Conservation (phyloP, 495 filamentous ascomycete genomes). For the Rhypophila decipiens region DNA sequence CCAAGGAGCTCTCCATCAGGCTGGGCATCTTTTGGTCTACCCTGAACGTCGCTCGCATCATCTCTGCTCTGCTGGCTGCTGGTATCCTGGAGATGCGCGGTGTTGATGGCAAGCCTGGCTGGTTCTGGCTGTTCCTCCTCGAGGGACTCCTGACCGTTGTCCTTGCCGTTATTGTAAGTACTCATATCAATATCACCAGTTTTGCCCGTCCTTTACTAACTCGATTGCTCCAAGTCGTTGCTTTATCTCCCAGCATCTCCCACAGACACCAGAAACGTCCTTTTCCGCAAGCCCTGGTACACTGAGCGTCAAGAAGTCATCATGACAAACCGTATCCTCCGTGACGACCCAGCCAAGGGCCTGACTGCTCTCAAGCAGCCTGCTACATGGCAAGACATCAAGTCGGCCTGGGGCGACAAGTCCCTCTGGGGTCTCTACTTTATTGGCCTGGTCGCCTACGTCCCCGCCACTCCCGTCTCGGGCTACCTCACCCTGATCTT, state of each 20-base stretch:
- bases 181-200: no score
- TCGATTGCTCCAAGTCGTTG: slow-evolving; percentile 14
- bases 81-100: slow-evolving; percentile 47
- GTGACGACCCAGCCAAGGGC: slow-evolving; percentile 57
- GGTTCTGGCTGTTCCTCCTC: slow-evolving; percentile 48
- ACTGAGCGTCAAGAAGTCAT: slow-evolving; percentile 49
- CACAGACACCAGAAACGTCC: slow-evolving; percentile 42
- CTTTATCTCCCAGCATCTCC: slow-evolving; percentile 13
- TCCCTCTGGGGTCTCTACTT: slow-evolving; percentile 38
- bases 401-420: slow-evolving; percentile 18
- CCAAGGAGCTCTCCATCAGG: slow-evolving; percentile 42
- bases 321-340: slow-evolving; percentile 52
- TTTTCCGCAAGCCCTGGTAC: slow-evolving; percentile 51
- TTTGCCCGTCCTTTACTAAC: no score
- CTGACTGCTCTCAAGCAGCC: slow-evolving; percentile 22
- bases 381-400: slow-evolving; percentile 25
- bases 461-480: slow-evolving; percentile 37
- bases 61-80: slow-evolving; percentile 42
- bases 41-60: slow-evolving; percentile 33
- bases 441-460: slow-evolving; percentile 44
- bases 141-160: slow-evolving; percentile 47
- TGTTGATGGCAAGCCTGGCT: slow-evolving; percentile 37
- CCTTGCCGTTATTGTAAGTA: slow-evolving; percentile 36
- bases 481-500: slow-evolving; percentile 38
- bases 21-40: slow-evolving; percentile 46